Conservation (phyloP, 305 asterid species). For the Fraxinus platypoda region DNA sequence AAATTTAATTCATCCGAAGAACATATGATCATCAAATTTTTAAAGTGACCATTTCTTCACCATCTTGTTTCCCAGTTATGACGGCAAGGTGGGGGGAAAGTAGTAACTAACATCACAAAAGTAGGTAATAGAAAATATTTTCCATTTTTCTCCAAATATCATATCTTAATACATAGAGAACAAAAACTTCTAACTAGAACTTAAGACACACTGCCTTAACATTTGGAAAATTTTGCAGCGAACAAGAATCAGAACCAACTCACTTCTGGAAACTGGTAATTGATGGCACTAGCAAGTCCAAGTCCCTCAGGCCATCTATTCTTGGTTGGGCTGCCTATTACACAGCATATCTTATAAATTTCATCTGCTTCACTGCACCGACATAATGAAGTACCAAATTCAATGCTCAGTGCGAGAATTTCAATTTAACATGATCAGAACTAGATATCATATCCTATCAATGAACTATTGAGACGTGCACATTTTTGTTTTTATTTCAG, state of each 20-base stretch:
- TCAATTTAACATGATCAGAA: not conserved
- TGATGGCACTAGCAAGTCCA: slow-evolving; percentile 66
- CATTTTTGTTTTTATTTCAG: not conserved
- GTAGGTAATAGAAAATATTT: not conserved
- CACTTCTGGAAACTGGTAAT: slow-evolving; percentile 76
- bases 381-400: slow-evolving; percentile 10
- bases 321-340: slow-evolving; percentile 71
- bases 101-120: not conserved
- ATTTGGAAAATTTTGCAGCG: not conserved
- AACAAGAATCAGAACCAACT: slow-evolving; percentile 15
- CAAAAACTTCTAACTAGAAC: not conserved
- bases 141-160: not conserved
- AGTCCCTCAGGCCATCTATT: slow-evolving; percentile 75
- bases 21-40: slow-evolving; percentile 8
- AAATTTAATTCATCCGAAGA: not conserved
- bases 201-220: not conserved
- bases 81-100: not conserved
- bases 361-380: slow-evolving; percentile 84
- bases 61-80: not conserved
- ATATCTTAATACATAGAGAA: not conserved
- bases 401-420: not conserved
- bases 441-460: not conserved
- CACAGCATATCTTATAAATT: slow-evolving; percentile 82
- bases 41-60: not conserved
- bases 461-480: not conserved